Percentiles rank a stretch among this genome's conserved stretches.
These are phyloP conservation scores for Phytomonas sp. DNA, from an alignment of 208 protist species.

Conservation along the genomic window DNA sequence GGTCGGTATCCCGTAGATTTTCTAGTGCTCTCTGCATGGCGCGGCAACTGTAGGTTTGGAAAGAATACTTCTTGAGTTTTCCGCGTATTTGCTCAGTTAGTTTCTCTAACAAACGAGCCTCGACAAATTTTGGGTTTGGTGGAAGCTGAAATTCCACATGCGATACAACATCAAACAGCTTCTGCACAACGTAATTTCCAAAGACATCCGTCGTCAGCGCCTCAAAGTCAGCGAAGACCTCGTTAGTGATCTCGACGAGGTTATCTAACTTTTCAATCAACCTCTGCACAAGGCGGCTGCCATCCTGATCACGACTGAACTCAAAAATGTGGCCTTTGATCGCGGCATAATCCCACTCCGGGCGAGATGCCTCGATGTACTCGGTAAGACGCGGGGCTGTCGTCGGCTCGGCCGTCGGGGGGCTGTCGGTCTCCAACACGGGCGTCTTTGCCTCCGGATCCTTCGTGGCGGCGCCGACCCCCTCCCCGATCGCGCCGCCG, in stretches of 20 bases:
- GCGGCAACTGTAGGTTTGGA: constrained; percentile 95
- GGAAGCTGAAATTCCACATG: constrained; percentile 18
- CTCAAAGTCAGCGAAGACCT: constrained; percentile 70
- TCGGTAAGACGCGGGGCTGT: constrained; percentile 18
- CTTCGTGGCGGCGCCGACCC: neutral
- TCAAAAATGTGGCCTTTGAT: constrained; percentile 78
- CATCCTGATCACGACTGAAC: constrained; percentile 93
- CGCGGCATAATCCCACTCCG: constrained; percentile 47
- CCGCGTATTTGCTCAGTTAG: constrained; percentile 72
- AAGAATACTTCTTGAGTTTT: constrained; percentile 77
- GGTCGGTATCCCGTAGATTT: constrained; percentile 28
- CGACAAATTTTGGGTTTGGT: constrained; percentile 4
- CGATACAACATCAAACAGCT: constrained; percentile 93
- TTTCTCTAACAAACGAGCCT: constrained; percentile 17
- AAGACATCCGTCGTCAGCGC: constrained; percentile 94
- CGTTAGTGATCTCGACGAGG: constrained; percentile 81
- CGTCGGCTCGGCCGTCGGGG: constrained; percentile 5
- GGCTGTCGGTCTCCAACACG: neutral
- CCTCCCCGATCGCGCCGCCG: constrained; percentile 2
- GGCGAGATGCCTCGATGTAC: constrained; percentile 36
- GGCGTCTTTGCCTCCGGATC: neutral
- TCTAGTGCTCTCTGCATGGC: constrained; percentile 97
- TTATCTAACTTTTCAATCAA: constrained; percentile 87
- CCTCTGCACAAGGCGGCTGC: constrained; percentile 95
- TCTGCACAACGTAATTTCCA: constrained; percentile 98